Evolutionary conservation across 1,284 basidiomycete species (phyloP).

Genomic region (Ustilago trichophora): DNA sequence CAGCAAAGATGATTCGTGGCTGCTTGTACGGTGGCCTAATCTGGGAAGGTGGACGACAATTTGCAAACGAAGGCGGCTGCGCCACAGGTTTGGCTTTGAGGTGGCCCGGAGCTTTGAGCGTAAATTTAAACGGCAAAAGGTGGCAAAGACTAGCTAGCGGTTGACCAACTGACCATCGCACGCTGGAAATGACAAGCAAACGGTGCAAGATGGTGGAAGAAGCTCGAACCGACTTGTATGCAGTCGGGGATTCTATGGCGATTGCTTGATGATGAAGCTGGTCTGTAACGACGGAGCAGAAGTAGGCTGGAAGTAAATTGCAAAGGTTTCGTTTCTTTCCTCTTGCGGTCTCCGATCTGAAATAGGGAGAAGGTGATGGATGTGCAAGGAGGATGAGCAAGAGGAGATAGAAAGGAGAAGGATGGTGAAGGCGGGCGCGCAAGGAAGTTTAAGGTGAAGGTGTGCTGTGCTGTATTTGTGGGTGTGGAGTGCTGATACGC

Average conservation of each 20-base stretch:
- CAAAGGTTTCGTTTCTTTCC: background rate
- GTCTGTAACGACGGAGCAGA: too few relatives aligned
- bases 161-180: constrained; percentile 13
- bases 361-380: too few relatives aligned
- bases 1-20: too few relatives aligned
- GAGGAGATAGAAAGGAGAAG: too few relatives aligned
- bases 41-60: too few relatives aligned
- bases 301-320: background rate
- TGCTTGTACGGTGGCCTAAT: too few relatives aligned
- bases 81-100: background rate
- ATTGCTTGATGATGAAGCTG: too few relatives aligned
- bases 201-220: constrained; percentile 12
- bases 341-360: too few relatives aligned
- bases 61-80: background rate
- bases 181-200: background rate
- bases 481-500: background rate
- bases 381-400: too few relatives aligned
- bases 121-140: background rate
- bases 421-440: too few relatives aligned
- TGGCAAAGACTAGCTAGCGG: background rate
- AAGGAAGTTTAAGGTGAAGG: background rate
- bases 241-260: background rate
- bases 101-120: background rate
- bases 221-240: background rate
- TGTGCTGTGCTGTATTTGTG: background rate